Conservation (phyloP, 208 protist genomes). For the Leishmania aethiopica region DNA sequence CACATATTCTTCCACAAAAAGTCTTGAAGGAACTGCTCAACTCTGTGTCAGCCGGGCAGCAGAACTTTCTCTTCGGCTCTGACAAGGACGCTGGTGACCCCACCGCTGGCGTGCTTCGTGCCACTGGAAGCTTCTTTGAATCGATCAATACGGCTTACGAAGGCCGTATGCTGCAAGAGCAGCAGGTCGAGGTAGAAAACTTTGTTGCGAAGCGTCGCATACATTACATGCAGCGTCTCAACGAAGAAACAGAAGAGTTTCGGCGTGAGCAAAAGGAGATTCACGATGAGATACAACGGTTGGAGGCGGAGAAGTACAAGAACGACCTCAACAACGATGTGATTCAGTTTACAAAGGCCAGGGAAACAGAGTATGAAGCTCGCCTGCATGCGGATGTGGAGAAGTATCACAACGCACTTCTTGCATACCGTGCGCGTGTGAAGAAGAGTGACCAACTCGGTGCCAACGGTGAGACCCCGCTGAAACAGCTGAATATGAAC, state of each 20-base stretch:
- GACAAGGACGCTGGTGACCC: conserved; percentile 19
- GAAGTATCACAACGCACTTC: conserved; percentile 44
- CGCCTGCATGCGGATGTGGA: conserved; percentile 38
- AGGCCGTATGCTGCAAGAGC: conserved; percentile 37
- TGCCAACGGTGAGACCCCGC: conserved; percentile 1
- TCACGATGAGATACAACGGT: conserved; percentile 48
- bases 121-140: conserved; percentile 43
- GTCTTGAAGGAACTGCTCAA: conserved; percentile 30
- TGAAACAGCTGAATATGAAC: conserved; percentile 38
- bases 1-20: conserved; percentile 23
- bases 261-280: conserved; percentile 45
- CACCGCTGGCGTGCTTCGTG: conserved; percentile 13
- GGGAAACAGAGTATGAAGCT: conserved; percentile 42
- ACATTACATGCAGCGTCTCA: conserved; percentile 43
- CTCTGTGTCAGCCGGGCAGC: conserved; percentile 24
- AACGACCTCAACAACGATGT: conserved; percentile 41
- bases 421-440: conserved; percentile 28
- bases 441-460: conserved; percentile 2
- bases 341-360: conserved; percentile 32
- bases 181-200: conserved; percentile 34
- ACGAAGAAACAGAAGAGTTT: conserved; percentile 57
- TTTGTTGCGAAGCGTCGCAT: conserved; percentile 36
- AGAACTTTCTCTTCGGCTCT: conserved; percentile 30
- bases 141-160: conserved; percentile 43
- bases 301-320: conserved; percentile 43